These are phyloP conservation scores for Pyricularia sp. DNA, from an alignment of 2,329 filamentous ascomycete genomes.

Conservation along the genomic window DNA sequence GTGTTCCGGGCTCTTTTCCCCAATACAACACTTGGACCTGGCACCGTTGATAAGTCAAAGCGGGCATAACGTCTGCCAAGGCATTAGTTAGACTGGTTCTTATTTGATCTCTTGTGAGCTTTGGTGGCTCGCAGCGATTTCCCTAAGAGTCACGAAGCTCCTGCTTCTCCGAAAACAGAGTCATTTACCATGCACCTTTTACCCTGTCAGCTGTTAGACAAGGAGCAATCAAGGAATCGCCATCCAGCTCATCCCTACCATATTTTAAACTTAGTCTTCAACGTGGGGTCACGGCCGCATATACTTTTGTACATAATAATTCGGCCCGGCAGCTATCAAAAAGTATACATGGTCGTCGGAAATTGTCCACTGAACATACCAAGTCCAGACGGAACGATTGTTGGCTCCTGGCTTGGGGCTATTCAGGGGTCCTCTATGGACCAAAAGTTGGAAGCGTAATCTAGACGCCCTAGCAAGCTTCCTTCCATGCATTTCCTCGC, in stretches of 20 bases:
- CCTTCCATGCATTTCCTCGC: neutral
- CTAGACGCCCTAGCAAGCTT: too few species aligned
- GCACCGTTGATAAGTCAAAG: neutral
- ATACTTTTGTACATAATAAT: neutral
- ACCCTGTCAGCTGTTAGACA: neutral
- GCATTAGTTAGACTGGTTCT: neutral
- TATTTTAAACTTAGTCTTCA: neutral
- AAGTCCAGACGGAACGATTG: neutral
- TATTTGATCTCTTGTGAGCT: neutral
- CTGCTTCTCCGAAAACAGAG: neutral
- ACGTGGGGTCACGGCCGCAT: neutral
- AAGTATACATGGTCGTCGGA: neutral
- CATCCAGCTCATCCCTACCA: neutral
- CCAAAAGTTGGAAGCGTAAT: neutral
- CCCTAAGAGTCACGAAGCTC: neutral
- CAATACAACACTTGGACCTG: neutral
- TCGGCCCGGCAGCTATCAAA: neutral
- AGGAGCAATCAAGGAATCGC: neutral
- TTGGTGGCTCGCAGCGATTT: neutral
- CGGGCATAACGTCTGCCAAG: neutral
- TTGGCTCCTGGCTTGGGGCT: neutral
- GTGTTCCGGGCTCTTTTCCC: neutral
- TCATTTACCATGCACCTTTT: too few species aligned
- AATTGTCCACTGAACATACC: neutral
- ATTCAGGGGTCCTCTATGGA: neutral